Percentiles rank a stretch among this genome's conserved stretches.
Conservation (phyloP, 1,284 basidiomycete genomes). For the Boletus calvinii region DNA sequence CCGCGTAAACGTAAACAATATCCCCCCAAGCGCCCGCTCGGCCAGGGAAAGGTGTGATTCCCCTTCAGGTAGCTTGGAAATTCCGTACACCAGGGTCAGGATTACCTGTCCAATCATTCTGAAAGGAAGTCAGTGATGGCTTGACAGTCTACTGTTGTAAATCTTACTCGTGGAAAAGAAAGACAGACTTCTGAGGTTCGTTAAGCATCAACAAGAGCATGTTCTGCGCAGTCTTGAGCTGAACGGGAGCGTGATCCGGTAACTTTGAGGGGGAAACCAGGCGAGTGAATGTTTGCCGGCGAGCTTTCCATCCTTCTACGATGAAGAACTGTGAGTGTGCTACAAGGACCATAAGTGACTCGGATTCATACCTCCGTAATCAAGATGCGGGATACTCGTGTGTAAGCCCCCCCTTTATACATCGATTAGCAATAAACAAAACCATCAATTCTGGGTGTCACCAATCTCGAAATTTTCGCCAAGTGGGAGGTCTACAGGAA, state of each 20-base stretch:
- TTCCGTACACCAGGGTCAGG: constrained; percentile 6
- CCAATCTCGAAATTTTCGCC: constrained; percentile 7
- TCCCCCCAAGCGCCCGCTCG: constrained; percentile 7
- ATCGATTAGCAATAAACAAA: not conserved
- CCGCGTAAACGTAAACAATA: constrained; percentile 9
- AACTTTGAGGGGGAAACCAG: constrained; percentile 8
- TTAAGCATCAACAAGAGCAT: constrained; percentile 4
- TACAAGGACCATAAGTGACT: not conserved
- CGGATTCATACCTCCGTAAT: constrained; percentile 4
- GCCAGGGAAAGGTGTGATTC: constrained; percentile 5
- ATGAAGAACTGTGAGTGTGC: not conserved
- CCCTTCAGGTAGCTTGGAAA: not conserved
- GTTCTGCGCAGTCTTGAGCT: not conserved
- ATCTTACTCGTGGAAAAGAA: constrained; percentile 5
- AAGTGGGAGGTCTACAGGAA: constrained; percentile 4
- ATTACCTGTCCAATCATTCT: constrained; percentile 11
- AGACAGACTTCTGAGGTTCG: not conserved
- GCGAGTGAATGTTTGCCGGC: constrained; percentile 4
- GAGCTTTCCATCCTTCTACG: constrained; percentile 9
- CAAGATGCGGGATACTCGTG: constrained; percentile 9
- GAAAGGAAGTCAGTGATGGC: not conserved
- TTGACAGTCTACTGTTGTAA: no score
- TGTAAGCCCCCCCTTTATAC: constrained; percentile 4
- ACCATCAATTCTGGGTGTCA: not conserved
- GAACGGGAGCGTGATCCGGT: constrained; percentile 7